Evolutionary conservation across 2,329 filamentous ascomycete species (phyloP), one percentile per base, ranked within the genome.

Genomic region (Xylaria sp.): DNA sequence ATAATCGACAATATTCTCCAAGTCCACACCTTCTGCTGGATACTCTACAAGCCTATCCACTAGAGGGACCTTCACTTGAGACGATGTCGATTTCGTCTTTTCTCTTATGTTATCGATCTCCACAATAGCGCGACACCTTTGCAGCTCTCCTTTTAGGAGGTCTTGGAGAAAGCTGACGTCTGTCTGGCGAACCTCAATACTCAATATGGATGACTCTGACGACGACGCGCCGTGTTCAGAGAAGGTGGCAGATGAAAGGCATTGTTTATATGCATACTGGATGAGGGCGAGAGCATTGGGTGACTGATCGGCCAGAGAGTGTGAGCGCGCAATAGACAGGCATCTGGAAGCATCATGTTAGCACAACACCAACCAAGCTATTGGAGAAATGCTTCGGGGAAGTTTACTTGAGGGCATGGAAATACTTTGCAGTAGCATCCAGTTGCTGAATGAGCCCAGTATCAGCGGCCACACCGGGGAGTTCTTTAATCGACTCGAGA

Each of bases 391-490:
- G 3, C 51, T 25, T 13, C 18, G 20, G 7, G 23, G 41, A 5
- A 49, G 81, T 88, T 79, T 84, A 94, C 91, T 95, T 97, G 64
- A 98, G 85, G 10, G 96, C 92, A 70, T 91, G 89, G 83, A 98
- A 99, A 81, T 98, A 98, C 69, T 88, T 85, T 43, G 88, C 86
- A 74, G 93, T 95, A 41, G 89, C 89, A 65, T 93, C 89, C n/a
- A 99, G 84, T 79, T 96, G 93, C 55, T 86, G 83, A 4, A 94
- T 85, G 72, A 99, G 92, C 18, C 83, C 85, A 49, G 89, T 86
- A 76, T 99, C 96, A 51, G 94, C 92, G 43, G 94, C 94, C 20
- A 98, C 92, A 80, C 96, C 96, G 2, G 94, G 92, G 15, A 99
- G 86, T 69, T 97, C 94, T 75, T 92, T 93, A 79, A 98, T 90